Conservation (phyloP, 768 basidiomycete genomes). For the Tricholoma bakamatsutake region DNA sequence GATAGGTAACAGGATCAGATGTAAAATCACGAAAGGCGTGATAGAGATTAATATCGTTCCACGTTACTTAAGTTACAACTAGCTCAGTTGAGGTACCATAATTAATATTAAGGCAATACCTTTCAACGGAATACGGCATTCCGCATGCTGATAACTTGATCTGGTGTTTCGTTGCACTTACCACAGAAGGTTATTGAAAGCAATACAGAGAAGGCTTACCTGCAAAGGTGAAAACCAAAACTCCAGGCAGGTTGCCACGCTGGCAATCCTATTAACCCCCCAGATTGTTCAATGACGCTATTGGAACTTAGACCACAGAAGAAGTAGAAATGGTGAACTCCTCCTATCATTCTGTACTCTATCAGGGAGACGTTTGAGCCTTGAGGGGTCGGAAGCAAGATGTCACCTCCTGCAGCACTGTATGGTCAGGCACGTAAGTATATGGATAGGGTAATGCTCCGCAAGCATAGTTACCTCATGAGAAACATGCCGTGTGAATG, state of each 20-base stretch:
- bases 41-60: conserved; percentile 76
- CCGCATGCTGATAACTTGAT: conserved; percentile 48
- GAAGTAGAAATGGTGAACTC: conserved; percentile 76
- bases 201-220: conserved; percentile 25
- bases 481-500: conserved; percentile 74
- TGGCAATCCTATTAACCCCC: conserved; percentile 58
- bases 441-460: neutral
- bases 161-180: conserved; percentile 46
- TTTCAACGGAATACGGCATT: conserved; percentile 75
- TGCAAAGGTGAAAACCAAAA: conserved; percentile 75
- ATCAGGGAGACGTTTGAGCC: conserved; percentile 52
- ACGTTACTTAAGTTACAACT: conserved; percentile 45
- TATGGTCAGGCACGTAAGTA: conserved; percentile 4
- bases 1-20: conserved; percentile 58
- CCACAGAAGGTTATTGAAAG: conserved; percentile 7
- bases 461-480: conserved; percentile 40
- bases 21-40: conserved; percentile 68
- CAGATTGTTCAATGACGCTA: conserved; percentile 68
- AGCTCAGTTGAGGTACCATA: neutral
- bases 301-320: conserved; percentile 55
- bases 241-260: conserved; percentile 72
- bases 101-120: conserved; percentile 26
- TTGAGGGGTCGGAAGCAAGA: conserved; percentile 57
- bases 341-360: conserved; percentile 70
- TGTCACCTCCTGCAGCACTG: conserved; percentile 66